phyloP scores from a whole-genome alignment of 164 flowering plant species.

The Piper betle region DNA sequence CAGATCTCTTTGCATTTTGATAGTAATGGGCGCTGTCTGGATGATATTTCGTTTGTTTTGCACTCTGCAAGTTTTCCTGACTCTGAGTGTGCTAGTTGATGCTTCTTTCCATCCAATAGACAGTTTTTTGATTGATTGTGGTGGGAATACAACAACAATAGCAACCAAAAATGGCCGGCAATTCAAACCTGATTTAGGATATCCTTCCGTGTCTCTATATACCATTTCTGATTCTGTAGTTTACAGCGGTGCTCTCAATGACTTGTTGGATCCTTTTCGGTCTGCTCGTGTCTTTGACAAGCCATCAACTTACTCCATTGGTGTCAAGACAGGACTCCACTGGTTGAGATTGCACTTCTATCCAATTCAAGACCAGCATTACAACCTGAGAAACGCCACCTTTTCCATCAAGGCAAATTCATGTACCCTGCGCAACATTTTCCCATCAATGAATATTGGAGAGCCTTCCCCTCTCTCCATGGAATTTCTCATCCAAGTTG shows the following conservation, averaged over 20 bases:
- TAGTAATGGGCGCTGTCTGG: too few species aligned
- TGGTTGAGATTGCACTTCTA: conserved; percentile 37
- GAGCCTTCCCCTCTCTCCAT: conserved; percentile 6
- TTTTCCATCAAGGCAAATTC: conserved; percentile 30
- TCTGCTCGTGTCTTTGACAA: conserved; percentile 28
- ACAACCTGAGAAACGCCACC: conserved; percentile 21
- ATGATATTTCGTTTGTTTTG: not conserved
- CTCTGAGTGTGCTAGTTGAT: conserved; percentile 2
- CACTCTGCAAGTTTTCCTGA: conserved; percentile 5
- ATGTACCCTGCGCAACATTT: conserved; percentile 19
- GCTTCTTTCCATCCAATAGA: conserved; percentile 23
- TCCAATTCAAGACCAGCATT: conserved; percentile 16
- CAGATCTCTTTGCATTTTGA: too few species aligned
- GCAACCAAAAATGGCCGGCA: conserved; percentile 15
- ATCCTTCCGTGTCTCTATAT: conserved; percentile 13
- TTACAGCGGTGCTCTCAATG: conserved; percentile 5
- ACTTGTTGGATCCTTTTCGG: conserved; percentile 9
- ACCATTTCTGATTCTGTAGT: conserved; percentile 18
- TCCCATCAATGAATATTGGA: conserved; percentile 15
- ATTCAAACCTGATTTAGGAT: conserved; percentile 24
- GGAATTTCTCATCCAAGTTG: conserved; percentile 29
- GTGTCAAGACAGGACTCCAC: conserved; percentile 22
- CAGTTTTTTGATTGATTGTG: conserved; percentile 26
- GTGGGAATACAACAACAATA: conserved; percentile 13
- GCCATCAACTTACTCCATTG: conserved; percentile 19